phyloP scores from a whole-genome alignment of 1,284 basidiomycete species.

The Fomitopsis palustris region DNA sequence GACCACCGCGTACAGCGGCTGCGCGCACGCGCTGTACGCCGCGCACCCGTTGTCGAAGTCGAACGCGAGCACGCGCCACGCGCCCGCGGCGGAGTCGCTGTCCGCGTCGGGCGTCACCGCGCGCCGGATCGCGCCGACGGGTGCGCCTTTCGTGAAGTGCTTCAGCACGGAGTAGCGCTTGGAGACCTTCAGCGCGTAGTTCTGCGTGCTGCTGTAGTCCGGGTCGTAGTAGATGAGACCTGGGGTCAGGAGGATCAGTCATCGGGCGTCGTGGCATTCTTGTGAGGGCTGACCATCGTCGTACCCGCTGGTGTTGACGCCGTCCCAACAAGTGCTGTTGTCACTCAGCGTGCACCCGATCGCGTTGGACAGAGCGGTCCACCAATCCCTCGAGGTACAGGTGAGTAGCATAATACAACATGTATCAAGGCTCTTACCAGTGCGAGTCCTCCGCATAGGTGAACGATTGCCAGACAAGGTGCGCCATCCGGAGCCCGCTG shows the following conservation, averaged over 20 bases:
- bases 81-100: neutral
- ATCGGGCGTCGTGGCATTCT: neutral
- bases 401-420: neutral
- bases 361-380: slow-evolving; percentile 24
- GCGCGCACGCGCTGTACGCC: neutral
- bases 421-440: neutral
- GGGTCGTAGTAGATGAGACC: slow-evolving; percentile 3
- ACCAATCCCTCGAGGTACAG: slow-evolving; percentile 20
- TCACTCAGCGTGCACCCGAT: slow-evolving; percentile 15
- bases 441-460: slow-evolving; percentile 15
- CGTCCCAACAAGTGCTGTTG: slow-evolving; percentile 8
- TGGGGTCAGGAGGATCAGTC: neutral
- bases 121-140: neutral
- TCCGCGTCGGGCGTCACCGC: neutral
- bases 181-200: neutral
- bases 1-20: neutral
- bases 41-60: neutral
- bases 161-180: neutral
- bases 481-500: slow-evolving; percentile 24
- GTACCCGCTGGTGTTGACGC: neutral
- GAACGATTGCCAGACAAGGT: slow-evolving; percentile 23
- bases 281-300: neutral
- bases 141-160: neutral
- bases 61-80: neutral
- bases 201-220: neutral